Evolutionary conservation across 2,329 filamentous ascomycete species (phyloP).

Genomic region (Incumbomyces lentus): DNA sequence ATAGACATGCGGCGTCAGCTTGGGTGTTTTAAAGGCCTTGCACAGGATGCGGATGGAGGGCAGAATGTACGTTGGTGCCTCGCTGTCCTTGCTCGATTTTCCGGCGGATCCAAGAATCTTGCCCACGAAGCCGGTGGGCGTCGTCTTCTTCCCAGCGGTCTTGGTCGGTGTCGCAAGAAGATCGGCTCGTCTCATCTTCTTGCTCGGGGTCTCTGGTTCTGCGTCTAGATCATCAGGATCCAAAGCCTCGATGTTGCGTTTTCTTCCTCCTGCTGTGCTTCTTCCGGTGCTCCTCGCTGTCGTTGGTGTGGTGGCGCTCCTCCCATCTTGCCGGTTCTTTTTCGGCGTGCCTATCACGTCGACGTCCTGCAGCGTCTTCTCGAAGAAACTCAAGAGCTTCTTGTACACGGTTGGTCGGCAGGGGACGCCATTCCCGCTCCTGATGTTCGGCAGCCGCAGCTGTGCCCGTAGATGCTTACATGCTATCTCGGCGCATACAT

Average conservation of each 20-base stretch:
- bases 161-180: conserved; percentile 30
- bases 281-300: conserved; percentile 8
- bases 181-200: conserved; percentile 12
- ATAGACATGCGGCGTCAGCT: conserved; percentile 60
- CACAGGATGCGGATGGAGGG: conserved; percentile 58
- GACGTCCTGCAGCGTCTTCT: conserved; percentile 52
- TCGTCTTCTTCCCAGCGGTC: conserved; percentile 31
- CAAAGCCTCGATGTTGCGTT: conserved; percentile 19
- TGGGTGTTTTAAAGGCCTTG: conserved; percentile 48
- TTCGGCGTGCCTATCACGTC: conserved; percentile 23
- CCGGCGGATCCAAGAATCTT: conserved; percentile 9
- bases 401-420: conserved; percentile 73
- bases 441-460: conserved; percentile 66
- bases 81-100: conserved; percentile 18
- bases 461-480: conserved; percentile 72
- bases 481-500: conserved; percentile 79
- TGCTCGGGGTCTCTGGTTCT: conserved; percentile 14
- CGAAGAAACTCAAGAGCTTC: conserved; percentile 70
- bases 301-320: conserved; percentile 10
- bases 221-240: conserved; percentile 5
- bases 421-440: conserved; percentile 54
- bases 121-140: conserved; percentile 25
- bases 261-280: conserved; percentile 8
- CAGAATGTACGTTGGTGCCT: conserved; percentile 56
- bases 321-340: background rate